Conservation (phyloP, 1,284 basidiomycete genomes). For the Apiotrichum sp. region DNA sequence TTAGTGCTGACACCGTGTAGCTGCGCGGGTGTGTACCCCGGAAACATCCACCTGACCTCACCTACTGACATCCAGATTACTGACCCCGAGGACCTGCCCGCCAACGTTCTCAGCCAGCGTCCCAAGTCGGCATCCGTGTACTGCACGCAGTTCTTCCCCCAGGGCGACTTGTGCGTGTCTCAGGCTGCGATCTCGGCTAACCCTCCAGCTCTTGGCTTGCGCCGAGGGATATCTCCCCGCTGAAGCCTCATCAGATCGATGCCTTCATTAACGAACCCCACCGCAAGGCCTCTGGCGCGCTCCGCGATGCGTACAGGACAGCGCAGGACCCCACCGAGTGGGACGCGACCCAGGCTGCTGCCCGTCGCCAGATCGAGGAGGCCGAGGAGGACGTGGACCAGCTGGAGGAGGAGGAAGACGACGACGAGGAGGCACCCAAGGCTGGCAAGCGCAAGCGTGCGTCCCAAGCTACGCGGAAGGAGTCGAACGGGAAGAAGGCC, state of each 20-base stretch:
- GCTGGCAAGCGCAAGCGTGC: constrained; percentile 55
- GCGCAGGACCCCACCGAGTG: constrained; percentile 74
- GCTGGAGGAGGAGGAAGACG: constrained; percentile 56
- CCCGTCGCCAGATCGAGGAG: constrained; percentile 54
- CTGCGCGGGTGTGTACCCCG: constrained; percentile 15
- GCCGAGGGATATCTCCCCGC: constrained; percentile 70
- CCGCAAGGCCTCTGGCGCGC: constrained; percentile 66
- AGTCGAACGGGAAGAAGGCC: constrained; percentile 51
- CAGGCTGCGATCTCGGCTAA: constrained; percentile 1
- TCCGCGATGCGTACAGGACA: constrained; percentile 72
- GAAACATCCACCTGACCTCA: background rate
- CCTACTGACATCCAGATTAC: constrained; percentile 29
- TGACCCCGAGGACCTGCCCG: constrained; percentile 33
- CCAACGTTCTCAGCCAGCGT: constrained; percentile 28
- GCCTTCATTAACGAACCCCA: constrained; percentile 66
- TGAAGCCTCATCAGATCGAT: constrained; percentile 75
- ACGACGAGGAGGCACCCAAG: constrained; percentile 52
- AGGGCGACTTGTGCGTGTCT: constrained; percentile 75
- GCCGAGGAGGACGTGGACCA: constrained; percentile 56
- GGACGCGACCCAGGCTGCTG: constrained; percentile 52
- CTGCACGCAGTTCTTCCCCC: constrained; percentile 46
- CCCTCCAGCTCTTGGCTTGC: constrained; percentile 71
- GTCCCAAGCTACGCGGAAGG: constrained; percentile 47
- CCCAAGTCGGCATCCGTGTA: constrained; percentile 30
- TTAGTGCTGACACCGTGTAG: constrained; percentile 12